phyloP scores from a whole-genome alignment of 345 rosid genomes.

The Barbarea vulgaris region DNA sequence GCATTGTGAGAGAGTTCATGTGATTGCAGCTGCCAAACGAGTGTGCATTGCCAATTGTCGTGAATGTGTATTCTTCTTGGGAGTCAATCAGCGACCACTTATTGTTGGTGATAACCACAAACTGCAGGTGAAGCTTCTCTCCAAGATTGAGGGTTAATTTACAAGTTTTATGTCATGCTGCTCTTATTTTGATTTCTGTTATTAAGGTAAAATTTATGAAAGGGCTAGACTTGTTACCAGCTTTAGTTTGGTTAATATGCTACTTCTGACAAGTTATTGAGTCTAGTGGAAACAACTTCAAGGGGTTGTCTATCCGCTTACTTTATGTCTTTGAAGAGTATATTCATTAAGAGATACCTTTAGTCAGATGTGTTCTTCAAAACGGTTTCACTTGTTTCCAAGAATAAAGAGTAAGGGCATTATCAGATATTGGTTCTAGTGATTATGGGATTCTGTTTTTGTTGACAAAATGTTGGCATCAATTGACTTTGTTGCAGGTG shows the following conservation, averaged over 20 bases:
- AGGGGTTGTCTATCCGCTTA: slow-evolving; percentile 3
- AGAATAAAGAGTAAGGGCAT: not conserved
- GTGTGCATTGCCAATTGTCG: slow-evolving; percentile 96
- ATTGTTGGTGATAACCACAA: slow-evolving; percentile 98
- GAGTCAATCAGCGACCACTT: slow-evolving; percentile 98
- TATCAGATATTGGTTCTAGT: not conserved
- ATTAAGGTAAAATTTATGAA: not conserved
- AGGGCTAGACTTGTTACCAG: slow-evolving; percentile 11
- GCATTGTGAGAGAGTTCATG: slow-evolving; percentile 99
- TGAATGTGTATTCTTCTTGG: slow-evolving; percentile 93
- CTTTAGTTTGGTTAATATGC: slow-evolving; percentile 5
- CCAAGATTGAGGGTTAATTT: not conserved
- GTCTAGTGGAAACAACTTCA: slow-evolving; percentile 19
- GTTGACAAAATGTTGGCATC: not conserved
- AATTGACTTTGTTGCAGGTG: slow-evolving; percentile 56
- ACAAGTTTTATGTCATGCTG: not conserved
- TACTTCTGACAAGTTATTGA: not conserved
- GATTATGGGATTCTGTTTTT: not conserved
- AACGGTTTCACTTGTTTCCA: slow-evolving; percentile 5
- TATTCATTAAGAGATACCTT: slow-evolving; percentile 5
- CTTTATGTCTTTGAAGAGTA: not conserved
- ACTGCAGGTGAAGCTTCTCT: slow-evolving; percentile 67
- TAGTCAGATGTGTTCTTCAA: slow-evolving; percentile 2
- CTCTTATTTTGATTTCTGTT: not conserved
- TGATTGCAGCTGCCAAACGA: slow-evolving; percentile 83